Conservation (phyloP, 2,329 filamentous ascomycete species). For the Coniella vitis region DNA sequence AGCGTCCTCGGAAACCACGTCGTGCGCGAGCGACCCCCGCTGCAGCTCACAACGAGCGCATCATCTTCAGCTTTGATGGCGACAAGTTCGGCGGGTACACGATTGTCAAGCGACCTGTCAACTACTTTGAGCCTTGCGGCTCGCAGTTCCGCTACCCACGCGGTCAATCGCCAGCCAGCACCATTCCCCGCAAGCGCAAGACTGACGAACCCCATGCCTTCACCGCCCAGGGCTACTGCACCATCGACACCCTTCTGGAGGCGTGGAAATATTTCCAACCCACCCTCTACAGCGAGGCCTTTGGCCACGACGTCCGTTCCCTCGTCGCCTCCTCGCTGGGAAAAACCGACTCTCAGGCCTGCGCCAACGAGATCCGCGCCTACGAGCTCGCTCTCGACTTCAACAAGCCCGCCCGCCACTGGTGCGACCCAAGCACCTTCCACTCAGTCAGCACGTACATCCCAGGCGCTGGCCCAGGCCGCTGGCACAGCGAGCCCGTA, state of each 20-base stretch:
- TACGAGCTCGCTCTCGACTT: neutral
- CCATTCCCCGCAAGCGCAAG: neutral
- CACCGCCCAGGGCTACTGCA: neutral
- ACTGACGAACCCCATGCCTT: neutral
- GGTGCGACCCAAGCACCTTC: neutral
- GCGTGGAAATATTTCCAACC: slow-evolving; percentile 1
- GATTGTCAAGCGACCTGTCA: neutral
- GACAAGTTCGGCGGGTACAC: neutral
- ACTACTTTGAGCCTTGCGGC: too few species aligned
- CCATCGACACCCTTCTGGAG: neutral
- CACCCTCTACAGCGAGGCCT: neutral
- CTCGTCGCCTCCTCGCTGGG: too few species aligned
- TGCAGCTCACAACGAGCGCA: neutral
- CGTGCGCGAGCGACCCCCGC: neutral
- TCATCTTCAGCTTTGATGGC: neutral
- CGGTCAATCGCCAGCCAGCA: too few species aligned
- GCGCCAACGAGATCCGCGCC: neutral
- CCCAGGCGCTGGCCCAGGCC: neutral
- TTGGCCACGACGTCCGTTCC: neutral
- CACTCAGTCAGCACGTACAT: neutral
- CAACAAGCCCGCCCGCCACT: neutral
- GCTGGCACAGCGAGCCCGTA: neutral
- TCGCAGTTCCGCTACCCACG: too few species aligned
- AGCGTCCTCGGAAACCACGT: too few species aligned
- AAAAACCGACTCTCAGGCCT: neutral